Conservation (phyloP, 1,139 yeast genomes). For the Meyerozyma guilliermondii region DNA sequence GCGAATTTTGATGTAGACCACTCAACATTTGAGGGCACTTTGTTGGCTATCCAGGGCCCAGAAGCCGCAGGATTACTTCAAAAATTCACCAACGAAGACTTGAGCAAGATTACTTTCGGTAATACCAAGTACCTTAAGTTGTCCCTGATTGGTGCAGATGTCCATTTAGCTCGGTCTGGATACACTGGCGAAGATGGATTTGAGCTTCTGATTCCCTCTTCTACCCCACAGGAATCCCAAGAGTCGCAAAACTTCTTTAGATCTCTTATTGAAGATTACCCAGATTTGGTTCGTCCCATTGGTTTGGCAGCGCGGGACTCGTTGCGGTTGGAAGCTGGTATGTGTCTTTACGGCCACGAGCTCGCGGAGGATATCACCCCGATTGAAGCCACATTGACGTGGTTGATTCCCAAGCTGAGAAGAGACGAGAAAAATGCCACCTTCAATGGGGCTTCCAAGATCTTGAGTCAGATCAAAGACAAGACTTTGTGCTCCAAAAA, state of each 20-base stretch:
- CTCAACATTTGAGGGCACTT: conserved; percentile 64
- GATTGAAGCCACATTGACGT: conserved; percentile 78
- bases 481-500: conserved; percentile 54
- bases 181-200: conserved; percentile 99
- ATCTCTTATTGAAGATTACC: conserved; percentile 50
- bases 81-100: conserved; percentile 54
- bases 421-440: conserved; percentile 40
- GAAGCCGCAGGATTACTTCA: conserved; percentile 62
- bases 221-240: conserved; percentile 34
- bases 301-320: conserved; percentile 98
- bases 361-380: conserved; percentile 79
- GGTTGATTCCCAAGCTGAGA: conserved; percentile 85
- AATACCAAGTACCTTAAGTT: conserved; percentile 54
- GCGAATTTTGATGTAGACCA: conserved; percentile 49
- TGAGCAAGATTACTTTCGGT: conserved; percentile 70
- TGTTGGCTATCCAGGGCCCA: conserved; percentile 93
- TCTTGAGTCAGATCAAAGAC: conserved; percentile 65
- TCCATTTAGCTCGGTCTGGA: conserved; percentile 89
- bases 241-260: conserved; percentile 59
- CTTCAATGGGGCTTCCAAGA: conserved; percentile 77
- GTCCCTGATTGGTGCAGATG: conserved; percentile 30
- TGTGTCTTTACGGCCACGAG: conserved; percentile 96
- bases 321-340: conserved; percentile 91
- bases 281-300: conserved; percentile 68
- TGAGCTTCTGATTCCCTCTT: conserved; percentile 74